Percentiles rank a stretch among this genome's conserved stretches.
Conservation (phyloP, 2,329 filamentous ascomycete genomes). For the Fusarium torreyae region DNA sequence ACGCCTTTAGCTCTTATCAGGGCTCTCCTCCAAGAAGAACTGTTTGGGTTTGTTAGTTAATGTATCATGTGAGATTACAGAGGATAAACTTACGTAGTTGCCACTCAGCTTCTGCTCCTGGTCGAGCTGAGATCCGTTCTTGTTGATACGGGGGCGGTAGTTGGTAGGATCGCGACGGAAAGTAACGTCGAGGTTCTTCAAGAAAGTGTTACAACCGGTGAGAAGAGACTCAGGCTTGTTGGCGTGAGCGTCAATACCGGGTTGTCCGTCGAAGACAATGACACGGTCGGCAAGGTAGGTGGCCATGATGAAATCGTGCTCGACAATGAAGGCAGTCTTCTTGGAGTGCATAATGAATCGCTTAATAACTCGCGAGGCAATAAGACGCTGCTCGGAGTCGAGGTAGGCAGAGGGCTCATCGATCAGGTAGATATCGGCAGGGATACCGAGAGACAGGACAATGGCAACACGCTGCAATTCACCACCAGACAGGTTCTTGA, state of each 20-base stretch:
- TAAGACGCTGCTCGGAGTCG: constrained; percentile 98
- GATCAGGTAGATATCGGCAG: constrained; percentile 98
- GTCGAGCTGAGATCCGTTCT: constrained; percentile 93
- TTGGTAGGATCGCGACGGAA: constrained; percentile 98
- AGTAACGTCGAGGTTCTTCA: constrained; percentile 97
- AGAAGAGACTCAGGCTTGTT: constrained; percentile 93
- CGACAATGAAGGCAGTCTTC: constrained; percentile 99
- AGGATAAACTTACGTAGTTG: constrained; percentile 81
- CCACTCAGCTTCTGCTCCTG: constrained; percentile 95
- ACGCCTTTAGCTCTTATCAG: constrained; percentile 68
- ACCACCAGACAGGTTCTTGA: constrained; percentile 98
- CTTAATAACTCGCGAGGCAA: constrained; percentile 98
- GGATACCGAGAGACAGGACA: constrained; percentile 93
- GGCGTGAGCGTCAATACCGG: constrained; percentile 88
- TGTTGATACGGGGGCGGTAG: constrained; percentile 98
- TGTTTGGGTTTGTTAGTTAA: constrained; percentile 53
- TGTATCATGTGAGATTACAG: not conserved
- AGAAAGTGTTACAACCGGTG: constrained; percentile 95
- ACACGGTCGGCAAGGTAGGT: constrained; percentile 87
- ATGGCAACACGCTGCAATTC: constrained; percentile 99
- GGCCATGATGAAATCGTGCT: constrained; percentile 99
- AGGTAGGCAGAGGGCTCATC: constrained; percentile 98
- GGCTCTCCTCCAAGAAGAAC: constrained; percentile 94
- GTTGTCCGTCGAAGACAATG: constrained; percentile 97
- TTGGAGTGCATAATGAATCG: constrained; percentile 99